Base-by-base conservation (phyloP, 495 filamentous ascomycete genomes). In the Aspergillus mulundensis region DNA sequence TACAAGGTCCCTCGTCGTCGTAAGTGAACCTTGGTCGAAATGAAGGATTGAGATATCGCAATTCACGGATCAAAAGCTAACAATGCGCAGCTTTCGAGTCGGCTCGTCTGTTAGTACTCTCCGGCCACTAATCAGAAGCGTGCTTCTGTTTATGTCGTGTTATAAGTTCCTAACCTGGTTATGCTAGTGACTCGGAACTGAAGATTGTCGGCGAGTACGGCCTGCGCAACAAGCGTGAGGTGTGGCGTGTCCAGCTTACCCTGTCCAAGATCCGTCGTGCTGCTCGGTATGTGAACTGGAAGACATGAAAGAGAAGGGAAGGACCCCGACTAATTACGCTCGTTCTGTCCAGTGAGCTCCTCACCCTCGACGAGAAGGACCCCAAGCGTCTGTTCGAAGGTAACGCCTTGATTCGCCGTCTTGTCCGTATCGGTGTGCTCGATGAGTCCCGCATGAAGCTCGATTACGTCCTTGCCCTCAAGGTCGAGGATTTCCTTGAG, bases 361-460 rank as follows among this genome's bases (percentile, higher is more conserved):
- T 98, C 77, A 98, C 94, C 67, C 89, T 97, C 75, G 94, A 98
- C 70, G 94, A 98, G 84, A 98, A 98, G 81, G 95, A 98, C 82
- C 94, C 94, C 71, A 97, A 97, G 85, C 91, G 94, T 78, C 91
- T 98, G 65, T 98, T 98, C 85, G 94, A 98, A 84, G 94, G 94
- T 76, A 98, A 98, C 79, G 94, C 94, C 74, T 84, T 98, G 72
- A 98, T 98, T 87, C 95, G 94, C 72, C 94, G 94, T 86, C 91
- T 98, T 55, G 95, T 98, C 67, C 95, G 94, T 77, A 91, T 97
- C 72, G 94, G 94, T 89, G 94, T 98, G 71, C 89, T 98, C 74
- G 94, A 98, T 75, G 94, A 98, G 84, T 88, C 90, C 75, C 94
- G 95, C 85, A 98, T 97, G 95, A 98, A 96, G 88, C 91, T 98